Evolutionary conservation across 148 eudicot species (phyloP).

Genomic region (Chenopodium quinoa): DNA sequence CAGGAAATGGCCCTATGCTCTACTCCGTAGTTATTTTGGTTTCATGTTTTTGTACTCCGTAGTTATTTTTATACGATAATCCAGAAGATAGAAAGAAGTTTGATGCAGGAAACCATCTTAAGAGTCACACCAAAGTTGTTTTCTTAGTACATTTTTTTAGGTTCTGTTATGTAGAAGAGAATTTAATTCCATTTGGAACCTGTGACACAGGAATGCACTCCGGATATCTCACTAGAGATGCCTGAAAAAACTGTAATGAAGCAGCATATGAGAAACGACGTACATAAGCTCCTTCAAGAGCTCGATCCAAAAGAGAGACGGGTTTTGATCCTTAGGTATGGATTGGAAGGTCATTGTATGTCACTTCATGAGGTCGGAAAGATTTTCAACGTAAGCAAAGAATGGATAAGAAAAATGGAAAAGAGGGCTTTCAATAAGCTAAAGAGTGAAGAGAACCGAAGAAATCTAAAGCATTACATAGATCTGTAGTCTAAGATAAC

Average conservation of each 20-base stretch:
- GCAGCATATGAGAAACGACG: constrained; percentile 57
- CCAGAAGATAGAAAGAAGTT: neutral
- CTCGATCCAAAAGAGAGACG: constrained; percentile 60
- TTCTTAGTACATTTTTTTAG: neutral
- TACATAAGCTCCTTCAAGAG: constrained; percentile 40
- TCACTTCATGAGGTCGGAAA: constrained; percentile 77
- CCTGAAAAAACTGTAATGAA: constrained; percentile 56
- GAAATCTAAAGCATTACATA: constrained; percentile 50
- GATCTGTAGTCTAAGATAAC: constrained; percentile 26
- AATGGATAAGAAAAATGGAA: constrained; percentile 79
- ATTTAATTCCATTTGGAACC: neutral
- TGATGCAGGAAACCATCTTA: neutral
- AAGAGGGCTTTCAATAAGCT: constrained; percentile 57
- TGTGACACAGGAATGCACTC: constrained; percentile 52
- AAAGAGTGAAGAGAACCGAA: constrained; percentile 41
- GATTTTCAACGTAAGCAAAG: constrained; percentile 69
- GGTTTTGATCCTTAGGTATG: constrained; percentile 60
- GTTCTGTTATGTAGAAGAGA: neutral
- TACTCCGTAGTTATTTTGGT: neutral
- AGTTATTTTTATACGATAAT: neutral
- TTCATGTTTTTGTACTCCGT: no score
- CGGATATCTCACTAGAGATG: constrained; percentile 51
- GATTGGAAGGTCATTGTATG: constrained; percentile 58
- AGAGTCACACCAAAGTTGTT: neutral
- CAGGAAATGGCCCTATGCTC: neutral